Percentiles rank a stretch among this genome's conserved stretches.
phyloP scores from a whole-genome alignment of 768 basidiomycete species.

The Tremella fuciformis region DNA sequence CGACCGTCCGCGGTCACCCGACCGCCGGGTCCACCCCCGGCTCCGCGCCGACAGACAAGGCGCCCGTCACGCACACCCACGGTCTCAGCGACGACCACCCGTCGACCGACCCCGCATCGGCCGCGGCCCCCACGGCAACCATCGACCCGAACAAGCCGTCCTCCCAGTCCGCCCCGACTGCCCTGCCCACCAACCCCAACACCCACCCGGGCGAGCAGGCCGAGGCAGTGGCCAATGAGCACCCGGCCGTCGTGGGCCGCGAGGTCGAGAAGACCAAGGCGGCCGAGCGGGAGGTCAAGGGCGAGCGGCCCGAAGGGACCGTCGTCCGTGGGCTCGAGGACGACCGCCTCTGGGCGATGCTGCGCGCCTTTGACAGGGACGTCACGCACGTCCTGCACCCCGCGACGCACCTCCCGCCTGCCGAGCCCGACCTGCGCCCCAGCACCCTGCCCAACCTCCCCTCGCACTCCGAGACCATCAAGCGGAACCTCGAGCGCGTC shows the following conservation, averaged over 20 bases:
- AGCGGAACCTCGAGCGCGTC: constrained; percentile 52
- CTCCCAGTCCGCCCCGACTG: constrained; percentile 36
- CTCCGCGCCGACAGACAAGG: too few relatives aligned
- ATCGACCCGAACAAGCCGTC: constrained; percentile 41
- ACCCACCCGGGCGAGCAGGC: constrained; percentile 49
- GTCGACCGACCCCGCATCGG: neutral
- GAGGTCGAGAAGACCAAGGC: constrained; percentile 54
- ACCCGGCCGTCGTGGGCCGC: constrained; percentile 44
- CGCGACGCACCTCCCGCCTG: constrained; percentile 45
- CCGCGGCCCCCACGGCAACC: constrained; percentile 28
- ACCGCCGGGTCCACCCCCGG: too few relatives aligned
- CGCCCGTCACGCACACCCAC: too few relatives aligned
- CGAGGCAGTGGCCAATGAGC: constrained; percentile 39
- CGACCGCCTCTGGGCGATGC: constrained; percentile 51
- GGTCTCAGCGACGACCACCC: neutral
- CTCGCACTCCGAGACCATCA: constrained; percentile 52
- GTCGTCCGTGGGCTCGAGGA: constrained; percentile 53
- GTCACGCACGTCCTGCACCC: constrained; percentile 53
- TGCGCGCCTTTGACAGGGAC: constrained; percentile 49
- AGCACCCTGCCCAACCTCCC: constrained; percentile 53
- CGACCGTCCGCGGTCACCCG: too few relatives aligned
- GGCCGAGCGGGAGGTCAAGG: constrained; percentile 49
- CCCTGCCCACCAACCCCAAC: constrained; percentile 48
- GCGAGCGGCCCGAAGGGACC: constrained; percentile 45
- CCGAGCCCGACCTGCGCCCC: constrained; percentile 54